A percentile compares a stretch with the other conserved stretches of the same genome.
phyloP scores from a whole-genome alignment of 2,329 filamentous ascomycete genomes.

The Fusarium equiseti region DNA sequence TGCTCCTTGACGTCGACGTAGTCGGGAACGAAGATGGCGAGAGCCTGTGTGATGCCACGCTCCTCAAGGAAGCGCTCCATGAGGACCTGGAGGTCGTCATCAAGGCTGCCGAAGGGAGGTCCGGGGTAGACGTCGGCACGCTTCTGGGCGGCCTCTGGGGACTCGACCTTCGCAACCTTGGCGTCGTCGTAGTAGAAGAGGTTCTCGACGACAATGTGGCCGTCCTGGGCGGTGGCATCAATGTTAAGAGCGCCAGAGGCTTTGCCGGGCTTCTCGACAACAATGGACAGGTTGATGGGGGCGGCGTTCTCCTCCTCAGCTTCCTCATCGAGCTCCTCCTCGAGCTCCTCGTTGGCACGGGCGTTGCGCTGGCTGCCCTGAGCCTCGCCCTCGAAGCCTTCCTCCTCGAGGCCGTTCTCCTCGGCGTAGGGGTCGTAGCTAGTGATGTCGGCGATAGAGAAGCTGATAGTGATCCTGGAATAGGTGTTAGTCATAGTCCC shows the following conservation, averaged over 20 bases:
- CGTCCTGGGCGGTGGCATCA: constrained; percentile 87
- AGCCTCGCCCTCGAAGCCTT: constrained; percentile 56
- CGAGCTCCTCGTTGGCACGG: constrained; percentile 51
- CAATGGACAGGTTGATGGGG: constrained; percentile 85
- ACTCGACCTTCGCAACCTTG: constrained; percentile 80
- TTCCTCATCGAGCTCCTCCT: constrained; percentile 60
- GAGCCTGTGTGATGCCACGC: constrained; percentile 86
- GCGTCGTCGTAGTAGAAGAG: constrained; percentile 87
- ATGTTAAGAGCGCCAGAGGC: constrained; percentile 80
- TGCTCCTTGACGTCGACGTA: constrained; percentile 99
- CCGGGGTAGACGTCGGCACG: constrained; percentile 87
- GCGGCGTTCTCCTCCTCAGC: constrained; percentile 71
- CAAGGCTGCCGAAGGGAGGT: constrained; percentile 91
- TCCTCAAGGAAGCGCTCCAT: constrained; percentile 96
- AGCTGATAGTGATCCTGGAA: constrained; percentile 58
- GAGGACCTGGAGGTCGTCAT: constrained; percentile 93
- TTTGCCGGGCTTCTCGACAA: constrained; percentile 87
- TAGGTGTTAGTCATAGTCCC: constrained; percentile 33
- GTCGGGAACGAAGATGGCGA: constrained; percentile 92
- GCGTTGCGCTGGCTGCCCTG: constrained; percentile 65
- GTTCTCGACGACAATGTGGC: constrained; percentile 88
- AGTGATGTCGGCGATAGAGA: constrained; percentile 58
- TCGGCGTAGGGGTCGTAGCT: constrained; percentile 56
- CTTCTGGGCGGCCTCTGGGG: constrained; percentile 80
- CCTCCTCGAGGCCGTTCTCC: constrained; percentile 56